Evolutionary conservation across 176 grass and related monocot genomes (phyloP), one percentile per base, ranked within the genome.

Genomic region (Areca catechu): DNA sequence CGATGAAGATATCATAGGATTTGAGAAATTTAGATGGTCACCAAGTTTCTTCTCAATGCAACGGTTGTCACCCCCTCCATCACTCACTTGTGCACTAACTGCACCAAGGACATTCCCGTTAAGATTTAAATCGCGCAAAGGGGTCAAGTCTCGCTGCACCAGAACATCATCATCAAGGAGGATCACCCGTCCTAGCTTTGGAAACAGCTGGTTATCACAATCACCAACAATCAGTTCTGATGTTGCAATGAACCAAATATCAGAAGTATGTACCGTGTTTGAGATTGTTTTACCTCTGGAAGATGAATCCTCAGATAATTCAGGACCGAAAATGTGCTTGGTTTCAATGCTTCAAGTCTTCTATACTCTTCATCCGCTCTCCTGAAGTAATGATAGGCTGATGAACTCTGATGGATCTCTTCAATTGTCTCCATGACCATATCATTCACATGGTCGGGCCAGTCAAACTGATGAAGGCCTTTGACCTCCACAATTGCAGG

Each of bases 241-340:
- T 1, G n/a, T 18, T 15, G 50, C 43, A 50, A 27, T 4, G 48
- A 62, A n/a, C 48, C 19, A 43, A 43, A 43, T 43, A 43, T 43
- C 34, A 14, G 34, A 43, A 43, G 34, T 43, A 20, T 21, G 53
- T 18, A 20, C 5, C 1, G n/a, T 55, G n/a, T 10, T 14, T 20
- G 21, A 20, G 21, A 66, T 16, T 17, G 24, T 15, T 50, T 88
- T 80, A 98, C 94, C 84, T 86, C 80, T 15, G 94, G 88, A 19
- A 98, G 87, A 89, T 98, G 88, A 48, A 98, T 89, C 76, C 82
- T 86, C 50, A 98, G 62, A 60, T 98, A 98, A 75, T 92, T 92
- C 48, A 98, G 67, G 5, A 81, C 64, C 16, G 83, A 95, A 61
- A 89, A 84, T 48, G 74, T 77, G 75, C 77, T 87, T 5, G 91